A percentile compares a stretch with the other conserved stretches of the same genome.
Evolutionary conservation across 2,329 filamentous ascomycete genomes (phyloP).

Genomic region (Talaromyces piceae): DNA sequence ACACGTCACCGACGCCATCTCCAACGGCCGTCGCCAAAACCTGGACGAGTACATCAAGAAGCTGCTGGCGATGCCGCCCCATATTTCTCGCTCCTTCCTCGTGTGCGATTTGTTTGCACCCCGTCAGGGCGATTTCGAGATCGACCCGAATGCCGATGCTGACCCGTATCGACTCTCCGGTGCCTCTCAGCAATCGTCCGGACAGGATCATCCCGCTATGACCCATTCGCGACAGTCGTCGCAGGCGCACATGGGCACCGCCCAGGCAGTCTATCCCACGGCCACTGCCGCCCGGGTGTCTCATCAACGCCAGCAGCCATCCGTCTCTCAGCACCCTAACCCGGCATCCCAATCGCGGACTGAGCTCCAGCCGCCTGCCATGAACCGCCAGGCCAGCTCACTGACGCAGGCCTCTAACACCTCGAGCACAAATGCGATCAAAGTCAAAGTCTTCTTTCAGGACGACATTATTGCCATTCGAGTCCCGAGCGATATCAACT

Average conservation of each 20-base stretch:
- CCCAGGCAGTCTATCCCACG: conserved; percentile 47
- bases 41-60: conserved; percentile 95
- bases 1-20: conserved; percentile 96
- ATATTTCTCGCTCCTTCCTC: conserved; percentile 76
- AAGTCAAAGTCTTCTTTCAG: conserved; percentile 92
- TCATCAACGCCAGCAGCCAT: conserved; percentile 34
- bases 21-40: conserved; percentile 84
- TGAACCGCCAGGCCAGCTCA: conserved; percentile 47
- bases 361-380: conserved; percentile 29
- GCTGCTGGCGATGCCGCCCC: conserved; percentile 69
- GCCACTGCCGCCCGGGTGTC: conserved; percentile 33
- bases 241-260: conserved; percentile 55
- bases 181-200: conserved; percentile 60
- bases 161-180: conserved; percentile 70
- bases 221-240: conserved; percentile 59
- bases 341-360: conserved; percentile 31
- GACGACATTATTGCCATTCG: conserved; percentile 88
- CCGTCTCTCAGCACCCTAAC: conserved; percentile 20
- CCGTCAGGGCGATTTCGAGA: conserved; percentile 85
- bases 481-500: conserved; percentile 72
- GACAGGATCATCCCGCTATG: conserved; percentile 53
- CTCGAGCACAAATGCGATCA: conserved; percentile 53
- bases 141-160: conserved; percentile 59
- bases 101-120: conserved; percentile 90
- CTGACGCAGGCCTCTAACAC: conserved; percentile 39